Evolutionary conservation across 306 rosid genomes (phyloP), one percentile per base, ranked within the genome.

Genomic region (Dryas alaskensis): DNA sequence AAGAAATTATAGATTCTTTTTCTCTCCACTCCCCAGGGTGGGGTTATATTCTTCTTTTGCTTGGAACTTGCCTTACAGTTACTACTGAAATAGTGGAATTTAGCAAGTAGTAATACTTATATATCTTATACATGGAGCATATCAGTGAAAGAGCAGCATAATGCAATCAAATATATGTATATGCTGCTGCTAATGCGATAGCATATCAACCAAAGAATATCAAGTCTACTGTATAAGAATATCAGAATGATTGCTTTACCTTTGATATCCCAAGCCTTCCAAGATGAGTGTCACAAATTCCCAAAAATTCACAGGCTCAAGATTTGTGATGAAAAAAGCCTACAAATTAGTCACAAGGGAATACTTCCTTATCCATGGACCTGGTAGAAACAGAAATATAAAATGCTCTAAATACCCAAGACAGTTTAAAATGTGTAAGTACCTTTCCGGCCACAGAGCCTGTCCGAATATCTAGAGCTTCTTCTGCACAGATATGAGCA

Each of bases 241-340:
- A 80, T 61, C 60, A 58, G 64, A 58, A 58, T 72, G 78, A 73
- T 75, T 78, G 76, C 13, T 76, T 75, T 83, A 92, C 98, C 96
- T 90, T 83, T 50, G 90, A 80, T 87, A 90, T 72, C 92, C 97
- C 79, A 92, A 87, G 76, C 93, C 90, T 73, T 84, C 87, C 57
- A 82, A 72, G 68, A 89, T 77, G 66, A 74, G 85, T 17, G 90
- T 84, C 40, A 86, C 73, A 81, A 92, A 92, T 47, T 83, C 88
- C 92, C 90, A 83, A 80, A 90, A 90, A 75, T 86, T 89, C 80
- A 81, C 80, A 69, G 97, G 92, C 87, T 86, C 82, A 57, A 87
- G 77, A 82, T 92, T 89, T 4, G 98, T 83, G 81, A 92, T 87
- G 79, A 90, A 90, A 87, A 92, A 92, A n/a, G 92, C 92, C 98